These are phyloP conservation scores for Teratosphaeria destructans DNA, from an alignment of 2,329 filamentous ascomycete species.

Conservation along the genomic window DNA sequence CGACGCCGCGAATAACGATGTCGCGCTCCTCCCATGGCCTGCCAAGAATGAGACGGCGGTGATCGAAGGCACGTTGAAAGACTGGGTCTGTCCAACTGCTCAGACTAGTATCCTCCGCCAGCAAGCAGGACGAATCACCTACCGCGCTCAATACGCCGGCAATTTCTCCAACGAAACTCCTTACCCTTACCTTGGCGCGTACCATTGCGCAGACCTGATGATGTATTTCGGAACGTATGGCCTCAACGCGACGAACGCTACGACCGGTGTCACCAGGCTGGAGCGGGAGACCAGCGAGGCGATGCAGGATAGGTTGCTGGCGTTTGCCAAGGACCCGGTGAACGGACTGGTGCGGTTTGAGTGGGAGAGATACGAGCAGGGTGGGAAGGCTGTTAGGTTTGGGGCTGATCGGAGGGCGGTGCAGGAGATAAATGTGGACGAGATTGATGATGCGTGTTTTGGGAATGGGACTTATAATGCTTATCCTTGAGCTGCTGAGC, in stretches of 20 bases:
- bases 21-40: conserved; percentile 21
- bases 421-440: conserved; percentile 8
- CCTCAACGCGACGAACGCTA: neutral
- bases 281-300: conserved; percentile 21
- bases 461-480: conserved; percentile 2
- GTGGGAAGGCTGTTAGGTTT: conserved; percentile 11
- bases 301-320: conserved; percentile 29
- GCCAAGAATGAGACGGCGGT: conserved; percentile 1
- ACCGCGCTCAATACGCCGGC: neutral
- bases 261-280: conserved; percentile 22
- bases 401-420: conserved; percentile 11
- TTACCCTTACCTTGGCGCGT: neutral
- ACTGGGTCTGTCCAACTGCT: neutral
- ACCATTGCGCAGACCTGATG: neutral
- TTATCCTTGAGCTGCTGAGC: neutral
- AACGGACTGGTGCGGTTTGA: conserved; percentile 16
- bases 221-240: neutral
- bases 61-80: neutral
- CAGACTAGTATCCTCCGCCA: conserved; percentile 11
- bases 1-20: conserved; percentile 25
- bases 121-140: conserved; percentile 7
- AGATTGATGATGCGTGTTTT: conserved; percentile 11
- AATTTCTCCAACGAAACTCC: neutral
- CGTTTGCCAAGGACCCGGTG: conserved; percentile 26
- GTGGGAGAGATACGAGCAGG: conserved; percentile 23